Conservation (phyloP, 129 eudicot genomes). For the Solidago caesia region DNA sequence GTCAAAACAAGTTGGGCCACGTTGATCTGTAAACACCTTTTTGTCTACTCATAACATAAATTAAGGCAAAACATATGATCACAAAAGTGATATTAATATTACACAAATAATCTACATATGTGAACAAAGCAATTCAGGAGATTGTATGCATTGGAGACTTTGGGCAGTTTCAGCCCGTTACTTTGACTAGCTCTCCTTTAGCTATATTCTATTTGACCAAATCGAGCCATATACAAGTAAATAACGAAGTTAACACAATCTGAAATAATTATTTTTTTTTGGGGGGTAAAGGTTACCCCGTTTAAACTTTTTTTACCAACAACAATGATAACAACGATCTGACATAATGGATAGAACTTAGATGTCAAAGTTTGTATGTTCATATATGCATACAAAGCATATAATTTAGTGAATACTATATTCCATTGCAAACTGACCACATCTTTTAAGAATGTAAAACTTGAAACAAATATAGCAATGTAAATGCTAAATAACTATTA, state of each 20-base stretch:
- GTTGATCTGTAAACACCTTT: too few relatives aligned
- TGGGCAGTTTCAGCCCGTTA: not conserved
- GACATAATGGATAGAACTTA: too few relatives aligned
- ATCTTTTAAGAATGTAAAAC: not conserved
- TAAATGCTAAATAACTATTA: not conserved
- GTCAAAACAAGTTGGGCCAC: too few relatives aligned
- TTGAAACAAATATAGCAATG: not conserved
- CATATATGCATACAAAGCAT: not conserved
- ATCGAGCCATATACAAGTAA: not conserved
- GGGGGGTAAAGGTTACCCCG: too few relatives aligned
- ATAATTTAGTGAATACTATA: not conserved
- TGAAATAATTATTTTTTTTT: too few relatives aligned
- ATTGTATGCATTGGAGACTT: not conserved
- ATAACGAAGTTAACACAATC: not conserved
- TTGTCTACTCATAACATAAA: too few relatives aligned
- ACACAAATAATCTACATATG: not conserved
- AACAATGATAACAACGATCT: too few relatives aligned
- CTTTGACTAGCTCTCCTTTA: not conserved
- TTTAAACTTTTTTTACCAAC: too few relatives aligned
- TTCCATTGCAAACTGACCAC: not conserved
- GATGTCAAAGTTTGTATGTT: too few relatives aligned
- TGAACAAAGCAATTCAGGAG: not conserved
- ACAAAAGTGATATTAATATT: not conserved
- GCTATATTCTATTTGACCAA: not conserved
- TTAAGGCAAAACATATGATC: not conserved